phyloP scores from a whole-genome alignment of 305 asterid genomes.

The Caryopteris hybrid region DNA sequence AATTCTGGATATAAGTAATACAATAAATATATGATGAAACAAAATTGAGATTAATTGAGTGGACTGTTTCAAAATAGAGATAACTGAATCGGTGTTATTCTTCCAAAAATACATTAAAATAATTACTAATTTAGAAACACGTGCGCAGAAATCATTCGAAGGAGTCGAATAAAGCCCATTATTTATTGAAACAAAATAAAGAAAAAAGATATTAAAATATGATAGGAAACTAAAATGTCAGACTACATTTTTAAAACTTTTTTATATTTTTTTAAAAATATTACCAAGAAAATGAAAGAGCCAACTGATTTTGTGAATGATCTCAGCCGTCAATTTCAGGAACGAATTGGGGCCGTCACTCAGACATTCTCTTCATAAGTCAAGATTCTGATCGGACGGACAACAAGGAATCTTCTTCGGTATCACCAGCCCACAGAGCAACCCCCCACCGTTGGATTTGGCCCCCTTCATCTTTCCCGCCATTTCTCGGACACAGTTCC shows the following conservation, averaged over 20 bases:
- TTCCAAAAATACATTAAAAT: no score
- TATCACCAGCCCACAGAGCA: conserved; percentile 66
- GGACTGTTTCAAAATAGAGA: no score
- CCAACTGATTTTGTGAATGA: conserved; percentile 1
- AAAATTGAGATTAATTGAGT: no score
- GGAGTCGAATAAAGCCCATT: neutral
- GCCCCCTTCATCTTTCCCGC: conserved; percentile 50
- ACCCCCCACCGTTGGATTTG: conserved; percentile 48
- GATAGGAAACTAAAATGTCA: neutral
- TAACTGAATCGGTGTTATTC: no score
- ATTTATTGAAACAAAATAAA: neutral
- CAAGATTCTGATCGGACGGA: conserved; percentile 57
- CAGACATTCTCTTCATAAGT: conserved; percentile 40
- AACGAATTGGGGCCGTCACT: conserved; percentile 34
- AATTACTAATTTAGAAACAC: no score
- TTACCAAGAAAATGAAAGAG: neutral
- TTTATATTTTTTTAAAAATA: no score
- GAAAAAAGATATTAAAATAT: neutral
- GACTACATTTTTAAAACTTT: no score
- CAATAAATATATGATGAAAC: no score
- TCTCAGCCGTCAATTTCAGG: conserved; percentile 29
- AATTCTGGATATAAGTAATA: no score
- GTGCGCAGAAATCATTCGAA: neutral
- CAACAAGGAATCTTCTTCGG: conserved; percentile 56
- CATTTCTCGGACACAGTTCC: conserved; percentile 47